These are phyloP conservation scores for Rhizophora apiculata DNA, from an alignment of 345 rosid species.

Conservation along the genomic window DNA sequence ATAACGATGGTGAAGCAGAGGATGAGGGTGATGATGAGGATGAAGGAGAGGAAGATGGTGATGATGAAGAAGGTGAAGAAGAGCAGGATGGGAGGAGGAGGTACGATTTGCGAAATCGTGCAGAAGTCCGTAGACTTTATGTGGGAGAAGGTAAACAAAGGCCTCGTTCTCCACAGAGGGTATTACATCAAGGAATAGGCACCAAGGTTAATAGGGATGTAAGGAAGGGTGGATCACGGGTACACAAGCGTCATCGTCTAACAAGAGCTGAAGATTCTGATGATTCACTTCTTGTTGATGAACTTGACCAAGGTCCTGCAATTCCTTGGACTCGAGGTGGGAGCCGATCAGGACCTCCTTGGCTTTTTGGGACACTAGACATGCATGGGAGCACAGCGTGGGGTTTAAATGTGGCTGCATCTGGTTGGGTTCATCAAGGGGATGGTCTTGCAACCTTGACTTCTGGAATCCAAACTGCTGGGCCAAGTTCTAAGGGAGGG, in stretches of 20 bases:
- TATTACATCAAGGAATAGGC: slow-evolving; percentile 96
- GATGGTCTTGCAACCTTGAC: slow-evolving; percentile 69
- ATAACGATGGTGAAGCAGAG: slow-evolving; percentile 49
- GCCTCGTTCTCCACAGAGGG: slow-evolving; percentile 85
- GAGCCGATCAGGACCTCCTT: slow-evolving; percentile 90
- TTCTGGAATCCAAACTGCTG: slow-evolving; percentile 97
- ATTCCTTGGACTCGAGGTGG: slow-evolving; percentile 96
- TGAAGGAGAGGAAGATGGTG: slow-evolving; percentile 57
- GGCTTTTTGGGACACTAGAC: slow-evolving; percentile 97
- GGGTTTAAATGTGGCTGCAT: slow-evolving; percentile 93
- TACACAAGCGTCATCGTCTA: slow-evolving; percentile 83
- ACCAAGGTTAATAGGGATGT: slow-evolving; percentile 80
- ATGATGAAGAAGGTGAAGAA: slow-evolving; percentile 75
- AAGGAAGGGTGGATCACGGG: slow-evolving; percentile 92
- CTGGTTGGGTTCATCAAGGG: slow-evolving; percentile 99
- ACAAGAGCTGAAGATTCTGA: slow-evolving; percentile 93
- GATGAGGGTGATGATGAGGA: slow-evolving; percentile 63
- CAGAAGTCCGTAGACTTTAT: slow-evolving; percentile 83
- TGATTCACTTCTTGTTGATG: slow-evolving; percentile 99
- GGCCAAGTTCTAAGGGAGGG: slow-evolving; percentile 99
- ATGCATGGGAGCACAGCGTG: slow-evolving; percentile 72
- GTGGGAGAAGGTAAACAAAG: slow-evolving; percentile 76
- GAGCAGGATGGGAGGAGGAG: slow-evolving; percentile 93
- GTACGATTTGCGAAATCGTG: slow-evolving; percentile 94
- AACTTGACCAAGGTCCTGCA: slow-evolving; percentile 95